These are phyloP conservation scores for Cryptococcus sp. DNA, from an alignment of 1,284 basidiomycete species.

Conservation along the genomic window DNA sequence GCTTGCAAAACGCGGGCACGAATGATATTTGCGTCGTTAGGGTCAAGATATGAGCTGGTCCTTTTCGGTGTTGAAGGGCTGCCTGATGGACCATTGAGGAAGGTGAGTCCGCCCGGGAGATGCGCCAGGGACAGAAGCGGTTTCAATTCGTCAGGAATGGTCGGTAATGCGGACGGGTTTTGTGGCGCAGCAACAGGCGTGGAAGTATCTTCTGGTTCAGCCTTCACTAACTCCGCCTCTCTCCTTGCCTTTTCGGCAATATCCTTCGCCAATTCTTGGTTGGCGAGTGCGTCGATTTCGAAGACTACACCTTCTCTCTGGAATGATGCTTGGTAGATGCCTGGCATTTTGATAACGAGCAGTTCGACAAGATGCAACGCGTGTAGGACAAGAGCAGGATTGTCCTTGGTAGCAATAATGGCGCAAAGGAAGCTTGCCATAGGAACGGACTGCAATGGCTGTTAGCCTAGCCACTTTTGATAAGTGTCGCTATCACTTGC, in stretches of 20 bases:
- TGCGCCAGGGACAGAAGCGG: conserved; percentile 24
- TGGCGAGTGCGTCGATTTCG: conserved; percentile 76
- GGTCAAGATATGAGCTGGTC: conserved; percentile 57
- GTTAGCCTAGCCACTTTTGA: background rate
- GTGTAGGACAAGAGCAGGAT: conserved; percentile 76
- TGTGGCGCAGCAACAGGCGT: conserved; percentile 15
- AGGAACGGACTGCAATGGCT: conserved; percentile 70
- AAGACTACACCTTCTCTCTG: conserved; percentile 90
- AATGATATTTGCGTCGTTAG: conserved; percentile 85
- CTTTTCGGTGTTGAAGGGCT: conserved; percentile 46
- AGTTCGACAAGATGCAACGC: conserved; percentile 90
- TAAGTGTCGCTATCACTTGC: conserved; percentile 55
- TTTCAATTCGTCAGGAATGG: conserved; percentile 28
- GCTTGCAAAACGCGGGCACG: conserved; percentile 81
- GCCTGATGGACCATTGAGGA: conserved; percentile 41
- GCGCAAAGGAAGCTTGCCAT: conserved; percentile 90
- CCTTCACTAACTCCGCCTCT: conserved; percentile 30
- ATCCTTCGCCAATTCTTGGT: conserved; percentile 59
- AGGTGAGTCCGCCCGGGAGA: conserved; percentile 38
- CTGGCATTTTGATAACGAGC: conserved; percentile 75
- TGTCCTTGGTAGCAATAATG: conserved; percentile 86
- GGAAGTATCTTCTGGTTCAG: conserved; percentile 23
- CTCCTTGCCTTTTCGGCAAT: conserved; percentile 21
- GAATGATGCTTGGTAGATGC: conserved; percentile 81
- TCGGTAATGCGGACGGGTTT: background rate